These are phyloP conservation scores for Capsicum pubescens DNA, from an alignment of 257 asterid genomes.

Conservation along the genomic window DNA sequence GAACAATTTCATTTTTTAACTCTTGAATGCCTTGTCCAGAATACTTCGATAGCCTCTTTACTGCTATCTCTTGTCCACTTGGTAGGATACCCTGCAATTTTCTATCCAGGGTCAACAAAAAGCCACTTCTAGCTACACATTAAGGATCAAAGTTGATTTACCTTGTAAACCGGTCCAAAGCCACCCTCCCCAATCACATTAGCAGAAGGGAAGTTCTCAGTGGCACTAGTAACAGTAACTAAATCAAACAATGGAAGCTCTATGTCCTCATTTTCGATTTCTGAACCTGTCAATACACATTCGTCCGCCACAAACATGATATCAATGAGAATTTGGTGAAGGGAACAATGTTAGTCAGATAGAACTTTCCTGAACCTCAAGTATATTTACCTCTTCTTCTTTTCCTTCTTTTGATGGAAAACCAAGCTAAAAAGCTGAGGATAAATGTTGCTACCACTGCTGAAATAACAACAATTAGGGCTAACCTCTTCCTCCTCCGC, in stretches of 20 bases:
- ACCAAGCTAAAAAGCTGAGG: slow-evolving; percentile 21
- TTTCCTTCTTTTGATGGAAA: slow-evolving; percentile 7
- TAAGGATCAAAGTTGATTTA: background rate
- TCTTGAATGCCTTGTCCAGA: slow-evolving; percentile 33
- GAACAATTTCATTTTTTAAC: slow-evolving; percentile 23
- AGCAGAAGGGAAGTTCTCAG: slow-evolving; percentile 25
- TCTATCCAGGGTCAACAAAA: background rate
- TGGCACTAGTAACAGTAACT: slow-evolving; percentile 17
- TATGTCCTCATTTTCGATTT: slow-evolving; percentile 14
- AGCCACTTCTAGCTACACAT: background rate
- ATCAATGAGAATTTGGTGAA: background rate
- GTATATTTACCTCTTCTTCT: background rate
- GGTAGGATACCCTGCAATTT: slow-evolving; percentile 33
- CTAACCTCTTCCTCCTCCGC: background rate
- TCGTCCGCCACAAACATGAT: background rate
- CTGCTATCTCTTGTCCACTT: slow-evolving; percentile 32
- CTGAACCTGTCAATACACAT: background rate
- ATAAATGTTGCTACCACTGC: slow-evolving; percentile 16
- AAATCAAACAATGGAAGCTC: slow-evolving; percentile 34
- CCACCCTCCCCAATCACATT: slow-evolving; percentile 38
- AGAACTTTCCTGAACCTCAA: background rate
- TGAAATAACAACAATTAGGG: slow-evolving; percentile 25
- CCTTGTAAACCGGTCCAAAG: slow-evolving; percentile 39
- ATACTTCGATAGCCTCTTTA: slow-evolving; percentile 30
- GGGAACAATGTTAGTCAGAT: background rate